phyloP scores from a whole-genome alignment of 1,284 basidiomycete species.

The Thelephora terrestris region DNA sequence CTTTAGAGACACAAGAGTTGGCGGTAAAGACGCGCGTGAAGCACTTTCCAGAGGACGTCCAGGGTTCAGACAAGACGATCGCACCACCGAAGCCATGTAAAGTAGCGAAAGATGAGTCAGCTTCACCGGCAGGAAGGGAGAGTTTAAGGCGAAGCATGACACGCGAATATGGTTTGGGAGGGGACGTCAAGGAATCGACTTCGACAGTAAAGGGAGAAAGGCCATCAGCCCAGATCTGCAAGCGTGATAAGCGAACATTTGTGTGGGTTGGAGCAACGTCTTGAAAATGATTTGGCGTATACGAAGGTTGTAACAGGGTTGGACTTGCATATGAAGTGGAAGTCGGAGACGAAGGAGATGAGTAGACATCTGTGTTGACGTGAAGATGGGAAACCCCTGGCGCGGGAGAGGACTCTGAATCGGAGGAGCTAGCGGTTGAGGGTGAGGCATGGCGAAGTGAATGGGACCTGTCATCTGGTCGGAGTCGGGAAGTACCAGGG shows the following conservation, averaged over 20 bases:
- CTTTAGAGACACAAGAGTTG: constrained; percentile 37
- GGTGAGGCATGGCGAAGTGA: neutral
- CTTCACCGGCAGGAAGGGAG: constrained; percentile 32
- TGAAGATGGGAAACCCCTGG: neutral
- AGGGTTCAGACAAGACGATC: constrained; percentile 42
- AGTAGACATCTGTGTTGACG: neutral
- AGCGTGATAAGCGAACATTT: constrained; percentile 24
- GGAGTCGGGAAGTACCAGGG: neutral
- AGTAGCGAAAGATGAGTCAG: constrained; percentile 36
- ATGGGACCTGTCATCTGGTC: neutral
- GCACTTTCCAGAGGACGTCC: constrained; percentile 43
- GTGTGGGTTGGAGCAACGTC: constrained; percentile 10
- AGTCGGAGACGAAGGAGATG: neutral
- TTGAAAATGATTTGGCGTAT: constrained; percentile 4
- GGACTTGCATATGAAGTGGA: neutral
- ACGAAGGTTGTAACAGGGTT: neutral
- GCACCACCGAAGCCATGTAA: constrained; percentile 53
- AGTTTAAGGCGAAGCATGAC: constrained; percentile 38
- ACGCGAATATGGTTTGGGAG: constrained; percentile 22
- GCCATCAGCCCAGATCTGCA: constrained; percentile 54
- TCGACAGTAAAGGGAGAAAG: constrained; percentile 51
- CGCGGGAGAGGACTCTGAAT: neutral
- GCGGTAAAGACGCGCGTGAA: constrained; percentile 48
- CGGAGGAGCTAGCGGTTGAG: neutral
- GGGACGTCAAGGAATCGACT: constrained; percentile 32